Percentiles rank a stretch among this genome's conserved stretches.
Evolutionary conservation across 108 stramenopile species (phyloP).

Genomic region (Asterionellopsis glacialis): DNA sequence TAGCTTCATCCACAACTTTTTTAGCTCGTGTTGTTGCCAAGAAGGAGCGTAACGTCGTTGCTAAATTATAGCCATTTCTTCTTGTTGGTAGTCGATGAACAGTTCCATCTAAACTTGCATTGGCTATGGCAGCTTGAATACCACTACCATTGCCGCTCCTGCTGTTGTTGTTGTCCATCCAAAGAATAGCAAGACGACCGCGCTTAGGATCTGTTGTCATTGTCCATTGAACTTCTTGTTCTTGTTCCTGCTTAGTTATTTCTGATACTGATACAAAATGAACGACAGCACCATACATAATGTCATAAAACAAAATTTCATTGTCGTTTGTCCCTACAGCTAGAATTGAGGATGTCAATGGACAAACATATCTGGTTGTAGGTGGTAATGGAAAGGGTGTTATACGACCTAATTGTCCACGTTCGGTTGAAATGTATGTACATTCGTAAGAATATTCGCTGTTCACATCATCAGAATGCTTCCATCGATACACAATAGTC

Average conservation of each 20-base stretch:
- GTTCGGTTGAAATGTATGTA: constrained; percentile 7
- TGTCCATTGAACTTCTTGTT: constrained; percentile 5
- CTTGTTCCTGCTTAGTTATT: constrained; percentile 3
- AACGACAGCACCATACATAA: constrained; percentile 14
- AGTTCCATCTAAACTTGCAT: constrained; percentile 8
- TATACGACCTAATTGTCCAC: constrained; percentile 7
- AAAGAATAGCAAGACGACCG: constrained; percentile 12
- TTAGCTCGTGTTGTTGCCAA: too few species aligned
- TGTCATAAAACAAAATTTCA: constrained; percentile 22
- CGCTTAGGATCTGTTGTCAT: constrained; percentile 7
- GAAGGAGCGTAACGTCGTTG: too few species aligned
- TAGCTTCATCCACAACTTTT: too few species aligned
- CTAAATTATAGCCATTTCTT: too few species aligned
- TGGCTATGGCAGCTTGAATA: background rate
- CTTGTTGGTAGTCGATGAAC: background rate
- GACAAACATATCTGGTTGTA: constrained; percentile 12
- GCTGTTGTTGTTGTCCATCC: background rate
- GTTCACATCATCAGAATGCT: background rate
- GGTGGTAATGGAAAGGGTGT: constrained; percentile 7
- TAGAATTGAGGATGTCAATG: constrained; percentile 16
- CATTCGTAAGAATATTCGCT: constrained; percentile 4
- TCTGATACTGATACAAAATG: constrained; percentile 13
- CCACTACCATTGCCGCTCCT: background rate
- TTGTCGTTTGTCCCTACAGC: constrained; percentile 13
- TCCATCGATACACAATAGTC: background rate